Evolutionary conservation across 2,329 filamentous ascomycete species (phyloP).

Genomic region (Tolypocladium endophyticum): DNA sequence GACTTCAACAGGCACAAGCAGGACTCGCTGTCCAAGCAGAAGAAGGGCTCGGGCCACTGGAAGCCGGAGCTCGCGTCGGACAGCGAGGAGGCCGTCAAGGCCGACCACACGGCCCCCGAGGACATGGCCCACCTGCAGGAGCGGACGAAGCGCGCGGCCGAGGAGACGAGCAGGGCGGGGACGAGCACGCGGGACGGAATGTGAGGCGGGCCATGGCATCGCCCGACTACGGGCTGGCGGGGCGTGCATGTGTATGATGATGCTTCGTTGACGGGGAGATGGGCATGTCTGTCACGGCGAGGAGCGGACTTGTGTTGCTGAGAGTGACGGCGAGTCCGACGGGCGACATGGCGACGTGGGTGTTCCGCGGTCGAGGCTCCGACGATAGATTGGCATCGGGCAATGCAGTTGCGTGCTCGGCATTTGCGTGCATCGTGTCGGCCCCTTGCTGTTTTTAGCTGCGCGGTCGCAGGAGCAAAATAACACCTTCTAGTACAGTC

Average conservation of each 20-base stretch:
- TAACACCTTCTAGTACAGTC: not conserved
- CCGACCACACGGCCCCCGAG: constrained; percentile 39
- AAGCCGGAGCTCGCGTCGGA: constrained; percentile 66
- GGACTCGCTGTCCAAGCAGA: constrained; percentile 54
- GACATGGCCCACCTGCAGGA: constrained; percentile 43
- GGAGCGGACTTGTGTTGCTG: not conserved
- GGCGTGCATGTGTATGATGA: not conserved
- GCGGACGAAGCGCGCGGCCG: constrained; percentile 42
- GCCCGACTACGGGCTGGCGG: not conserved
- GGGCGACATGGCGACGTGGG: not conserved
- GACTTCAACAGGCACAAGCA: constrained; percentile 49
- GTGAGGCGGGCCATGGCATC: constrained; percentile 11
- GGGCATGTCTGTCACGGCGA: not conserved
- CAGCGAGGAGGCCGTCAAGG: constrained; percentile 68
- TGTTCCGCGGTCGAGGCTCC: not conserved
- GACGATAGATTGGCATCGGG: not conserved
- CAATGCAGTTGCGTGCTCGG: not conserved
- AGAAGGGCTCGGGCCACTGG: constrained; percentile 63
- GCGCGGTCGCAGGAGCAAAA: not conserved
- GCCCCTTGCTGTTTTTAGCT: not conserved
- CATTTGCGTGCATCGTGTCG: not conserved
- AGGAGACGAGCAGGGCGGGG: constrained; percentile 33
- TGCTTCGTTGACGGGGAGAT: not conserved
- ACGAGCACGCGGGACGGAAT: constrained; percentile 37
- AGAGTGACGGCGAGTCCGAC: not conserved